Evolutionary conservation across 192 early-diverging fungal genomes (phyloP).

Genomic region (Geosiphon pyriformis): DNA sequence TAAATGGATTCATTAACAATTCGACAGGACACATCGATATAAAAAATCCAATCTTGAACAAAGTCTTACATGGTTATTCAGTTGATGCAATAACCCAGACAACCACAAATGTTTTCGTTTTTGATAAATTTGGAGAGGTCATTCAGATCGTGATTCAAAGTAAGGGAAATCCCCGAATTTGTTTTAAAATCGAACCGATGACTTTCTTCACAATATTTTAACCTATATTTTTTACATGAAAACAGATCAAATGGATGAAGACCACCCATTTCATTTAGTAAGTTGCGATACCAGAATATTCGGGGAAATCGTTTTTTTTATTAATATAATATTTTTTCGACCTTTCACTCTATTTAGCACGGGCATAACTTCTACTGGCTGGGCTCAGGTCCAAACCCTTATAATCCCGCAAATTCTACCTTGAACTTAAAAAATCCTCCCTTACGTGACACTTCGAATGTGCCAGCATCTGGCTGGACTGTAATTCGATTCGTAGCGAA

Average conservation of each 20-base stretch:
- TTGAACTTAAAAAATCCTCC: slow-evolving; percentile 32
- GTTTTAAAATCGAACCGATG: background rate
- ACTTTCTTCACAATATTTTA: background rate
- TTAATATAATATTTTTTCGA: no score
- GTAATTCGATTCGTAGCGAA: slow-evolving; percentile 72
- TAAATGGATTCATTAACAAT: background rate
- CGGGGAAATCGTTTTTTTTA: no score
- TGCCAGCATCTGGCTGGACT: slow-evolving; percentile 29
- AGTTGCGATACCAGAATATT: background rate
- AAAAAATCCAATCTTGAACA: background rate
- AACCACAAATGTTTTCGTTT: slow-evolving; percentile 3
- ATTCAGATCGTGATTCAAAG: background rate
- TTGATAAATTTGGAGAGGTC: slow-evolving; percentile 7
- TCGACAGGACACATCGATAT: background rate
- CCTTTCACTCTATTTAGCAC: slow-evolving; percentile 35
- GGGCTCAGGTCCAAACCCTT: slow-evolving; percentile 31
- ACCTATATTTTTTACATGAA: background rate
- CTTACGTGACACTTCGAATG: slow-evolving; percentile 34
- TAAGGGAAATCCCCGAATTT: no score
- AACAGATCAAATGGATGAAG: slow-evolving; percentile 27
- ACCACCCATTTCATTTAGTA: slow-evolving; percentile 38
- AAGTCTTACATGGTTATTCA: slow-evolving; percentile 13
- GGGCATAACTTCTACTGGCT: slow-evolving; percentile 43
- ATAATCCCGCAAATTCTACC: slow-evolving; percentile 22
- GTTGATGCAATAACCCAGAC: slow-evolving; percentile 25